Percentiles rank a stretch among this genome's conserved stretches.
These are phyloP conservation scores for Cryoendolithus antarcticus DNA, from an alignment of 2,329 filamentous ascomycete genomes.

Conservation along the genomic window DNA sequence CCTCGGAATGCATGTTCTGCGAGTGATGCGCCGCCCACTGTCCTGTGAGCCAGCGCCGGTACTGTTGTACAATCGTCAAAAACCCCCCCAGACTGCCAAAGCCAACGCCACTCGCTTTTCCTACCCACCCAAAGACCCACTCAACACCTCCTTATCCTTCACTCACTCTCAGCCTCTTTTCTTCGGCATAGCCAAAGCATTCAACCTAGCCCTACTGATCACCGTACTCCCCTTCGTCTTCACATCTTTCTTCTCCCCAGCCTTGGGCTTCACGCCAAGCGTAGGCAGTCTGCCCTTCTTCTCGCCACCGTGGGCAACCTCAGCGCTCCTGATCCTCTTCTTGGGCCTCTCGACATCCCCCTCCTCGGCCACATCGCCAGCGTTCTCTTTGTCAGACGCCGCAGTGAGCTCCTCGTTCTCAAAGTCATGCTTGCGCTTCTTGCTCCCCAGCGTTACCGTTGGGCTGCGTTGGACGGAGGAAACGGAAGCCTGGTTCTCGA, in stretches of 20 bases:
- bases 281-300: constrained; percentile 12
- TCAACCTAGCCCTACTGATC: constrained; percentile 20
- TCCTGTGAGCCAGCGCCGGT: too few relatives aligned
- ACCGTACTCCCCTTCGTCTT: constrained; percentile 13
- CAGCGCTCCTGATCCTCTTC: constrained; percentile 16
- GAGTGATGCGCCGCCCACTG: too few relatives aligned
- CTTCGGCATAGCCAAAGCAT: constrained; percentile 23
- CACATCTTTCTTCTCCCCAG: constrained; percentile 5
- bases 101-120: too few relatives aligned
- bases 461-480: constrained; percentile 9
- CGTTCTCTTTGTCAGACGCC: constrained; percentile 33
- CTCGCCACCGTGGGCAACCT: constrained; percentile 3
- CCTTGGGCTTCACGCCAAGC: constrained; percentile 23
- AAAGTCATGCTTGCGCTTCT: constrained; percentile 34
- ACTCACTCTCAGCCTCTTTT: constrained; percentile 6
- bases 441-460: constrained; percentile 15
- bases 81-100: too few relatives aligned
- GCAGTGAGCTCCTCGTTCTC: constrained; percentile 15
- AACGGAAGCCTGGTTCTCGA: constrained; percentile 23
- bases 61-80: too few relatives aligned
- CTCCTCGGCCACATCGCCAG: constrained; percentile 19
- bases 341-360: constrained; percentile 12
- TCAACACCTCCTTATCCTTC: too few relatives aligned
- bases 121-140: too few relatives aligned
- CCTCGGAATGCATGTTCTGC: too few relatives aligned